Base-by-base conservation (phyloP, 1,139 yeast genomes). In the Protomyces inouyei region DNA sequence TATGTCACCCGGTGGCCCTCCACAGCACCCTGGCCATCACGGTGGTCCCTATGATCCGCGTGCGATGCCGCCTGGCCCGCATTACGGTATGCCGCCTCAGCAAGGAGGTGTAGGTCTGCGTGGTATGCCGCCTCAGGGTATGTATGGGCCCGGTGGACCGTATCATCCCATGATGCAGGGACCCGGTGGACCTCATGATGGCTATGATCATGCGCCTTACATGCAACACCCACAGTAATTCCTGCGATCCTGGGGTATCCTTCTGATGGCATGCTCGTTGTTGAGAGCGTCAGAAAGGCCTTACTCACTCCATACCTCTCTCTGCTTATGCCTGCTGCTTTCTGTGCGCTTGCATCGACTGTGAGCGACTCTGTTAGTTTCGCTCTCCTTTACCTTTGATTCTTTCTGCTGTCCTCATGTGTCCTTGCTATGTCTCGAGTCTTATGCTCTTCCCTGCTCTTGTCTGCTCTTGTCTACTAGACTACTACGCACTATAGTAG, bases 51-150 rank as follows among this genome's bases (percentile, higher is more conserved):
- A 59, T 35, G 63, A 59, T 52, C 63, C 63, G 14, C 63, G 63
- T 12, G 57, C 57, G 16, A 48, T 55, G 43, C 53, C 54, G 52
- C 63, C 63, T 23, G 63, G 63, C 32, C 52, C 57, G 16, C 57
- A 55, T 12, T 59, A 59, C 35, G 57, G 54, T 10, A 48, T 37
- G 28, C 57, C 55, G 21, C 63, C 56, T 2, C 56, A 25, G n/a
- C 55, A 51, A 36, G 51, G 40, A 14, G 38, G 32, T 4, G 9
- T 8, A 5, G 55, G 37, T 12, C 48, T 55, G 16, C 52, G 61
- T 16, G 61, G 61, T 21, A 57, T 57, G 61, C 61, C 61, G n/a
- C 61, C 61, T 25, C 63, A 59, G 38, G 57, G 57, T 40, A 37
- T 37, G 43, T 52, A 52, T 21, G 63, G 63, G 5, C 63, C 52